Base-by-base conservation (phyloP, 2,329 filamentous ascomycete species). In the Diplodia sapinea region DNA sequence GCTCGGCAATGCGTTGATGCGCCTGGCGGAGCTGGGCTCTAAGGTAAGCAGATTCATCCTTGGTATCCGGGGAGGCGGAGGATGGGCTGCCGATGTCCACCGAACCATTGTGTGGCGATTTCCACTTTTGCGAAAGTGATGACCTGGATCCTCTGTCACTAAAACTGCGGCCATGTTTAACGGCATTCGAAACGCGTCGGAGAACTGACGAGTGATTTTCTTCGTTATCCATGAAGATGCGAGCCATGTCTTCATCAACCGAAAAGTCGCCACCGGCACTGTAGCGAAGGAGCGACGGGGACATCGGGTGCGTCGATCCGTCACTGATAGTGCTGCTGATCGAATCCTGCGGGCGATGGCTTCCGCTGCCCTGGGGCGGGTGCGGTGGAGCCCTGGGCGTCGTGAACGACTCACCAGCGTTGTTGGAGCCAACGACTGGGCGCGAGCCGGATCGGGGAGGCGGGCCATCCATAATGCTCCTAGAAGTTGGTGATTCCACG, bases 211-310 rank as follows among this genome's bases (percentile, higher is more conserved):
- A 68, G 65, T 65, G 71, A 68, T 68, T 68, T 61, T 71, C 77
- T 66, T 77, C 75, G 69, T 73, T 79, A 17, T 79, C 77, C 50
- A 89, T 91, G 69, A 97, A 84, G 68, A 97, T 94, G 68, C 94
- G 90, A 65, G 92, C 91, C 88, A 97, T 93, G 76, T 98, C 95
- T 78, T 97, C 94, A 71, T 98, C 94, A 89, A 97, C 89, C 69
- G 91, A 95, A 75, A 97, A 95, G 71, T 96, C 93, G 66, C 89
- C 92, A 64, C 92, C 92, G 52, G 87, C 86, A 78, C 91, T 96
- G 69, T 87, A 81, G 47, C 82, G 81, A 13, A 82, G 82, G 59
- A 80, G 69, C 17, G 68, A 69, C n/a, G 74, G 68, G 3, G 72
- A 71, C 31, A 73, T 70, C 9, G 66, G 70, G 66, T 74, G 72